Evolutionary conservation across 139 green algal genomes (phyloP).

Genomic region (Chloropicon primus): DNA sequence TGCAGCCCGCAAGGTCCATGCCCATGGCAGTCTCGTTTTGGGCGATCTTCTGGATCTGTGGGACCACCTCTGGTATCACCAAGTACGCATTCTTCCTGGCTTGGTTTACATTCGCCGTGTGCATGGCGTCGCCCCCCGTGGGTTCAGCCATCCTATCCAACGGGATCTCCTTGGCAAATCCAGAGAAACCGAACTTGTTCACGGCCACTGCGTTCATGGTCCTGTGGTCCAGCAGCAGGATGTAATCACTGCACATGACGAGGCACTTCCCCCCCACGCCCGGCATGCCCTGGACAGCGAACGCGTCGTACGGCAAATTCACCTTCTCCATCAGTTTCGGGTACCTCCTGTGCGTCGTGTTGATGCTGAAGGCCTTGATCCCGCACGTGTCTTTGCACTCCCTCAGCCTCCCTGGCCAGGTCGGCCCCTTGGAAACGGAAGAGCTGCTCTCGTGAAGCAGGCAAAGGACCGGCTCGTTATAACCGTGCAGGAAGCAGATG

Average conservation of each 20-base stretch:
- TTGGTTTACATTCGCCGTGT: neutral
- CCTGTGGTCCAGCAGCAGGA: neutral
- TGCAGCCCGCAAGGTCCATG: neutral
- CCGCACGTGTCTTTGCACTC: neutral
- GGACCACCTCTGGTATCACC: neutral
- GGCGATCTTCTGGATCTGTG: neutral
- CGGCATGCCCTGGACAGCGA: neutral
- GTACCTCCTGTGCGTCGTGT: neutral
- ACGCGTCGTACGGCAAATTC: neutral
- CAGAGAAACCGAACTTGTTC: neutral
- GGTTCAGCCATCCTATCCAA: neutral
- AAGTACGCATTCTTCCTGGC: neutral
- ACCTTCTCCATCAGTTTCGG: neutral
- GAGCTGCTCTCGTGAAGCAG: neutral
- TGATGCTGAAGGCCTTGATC: neutral
- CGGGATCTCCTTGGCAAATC: neutral
- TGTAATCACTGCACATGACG: neutral
- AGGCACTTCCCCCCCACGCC: neutral
- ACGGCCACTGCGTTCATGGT: neutral
- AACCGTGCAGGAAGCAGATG: neutral
- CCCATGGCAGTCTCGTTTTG: neutral
- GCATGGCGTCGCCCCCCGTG: neutral
- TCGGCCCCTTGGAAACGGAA: neutral
- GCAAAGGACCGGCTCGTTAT: neutral
- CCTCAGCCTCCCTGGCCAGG: neutral